These are phyloP conservation scores for Chenopodium formosanum DNA, from an alignment of 148 eudicot species.

Conservation along the genomic window DNA sequence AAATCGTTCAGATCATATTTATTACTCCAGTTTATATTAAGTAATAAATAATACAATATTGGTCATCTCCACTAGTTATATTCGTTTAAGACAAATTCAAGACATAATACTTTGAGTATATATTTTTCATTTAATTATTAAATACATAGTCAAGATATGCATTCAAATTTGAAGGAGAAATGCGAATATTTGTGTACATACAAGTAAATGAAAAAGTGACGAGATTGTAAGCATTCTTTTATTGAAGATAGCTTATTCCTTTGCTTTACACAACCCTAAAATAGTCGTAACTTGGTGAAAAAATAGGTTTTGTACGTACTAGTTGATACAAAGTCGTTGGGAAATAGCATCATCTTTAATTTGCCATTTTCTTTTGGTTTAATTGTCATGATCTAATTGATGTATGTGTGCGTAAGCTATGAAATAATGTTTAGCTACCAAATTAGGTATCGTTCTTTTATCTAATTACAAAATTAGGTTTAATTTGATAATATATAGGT, in stretches of 20 bases:
- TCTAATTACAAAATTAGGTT: not conserved
- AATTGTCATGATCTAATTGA: not conserved
- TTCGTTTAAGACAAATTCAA: fast-evolving
- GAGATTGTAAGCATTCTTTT: not conserved
- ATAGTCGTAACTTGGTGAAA: not conserved
- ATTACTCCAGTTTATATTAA: too few species aligned
- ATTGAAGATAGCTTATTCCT: not conserved
- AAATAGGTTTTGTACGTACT: not conserved
- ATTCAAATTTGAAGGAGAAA: not conserved
- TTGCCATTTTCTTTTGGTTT: too few species aligned
- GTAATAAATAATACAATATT: too few species aligned
- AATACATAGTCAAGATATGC: not conserved
- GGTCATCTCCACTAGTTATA: too few species aligned
- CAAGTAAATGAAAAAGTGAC: not conserved
- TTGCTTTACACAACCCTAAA: not conserved
- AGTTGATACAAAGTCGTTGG: not conserved
- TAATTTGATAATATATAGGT: not conserved
- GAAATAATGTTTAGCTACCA: not conserved
- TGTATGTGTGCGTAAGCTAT: not conserved
- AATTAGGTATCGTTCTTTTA: not conserved
- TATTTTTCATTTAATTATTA: too few species aligned
- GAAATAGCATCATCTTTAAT: not conserved
- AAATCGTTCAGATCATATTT: too few species aligned
- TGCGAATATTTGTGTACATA: not conserved
- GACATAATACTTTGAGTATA: too few species aligned